A percentile compares a stretch with the other conserved stretches of the same genome.
phyloP scores from a whole-genome alignment of 331 rosid species.

The Ulmus americana region DNA sequence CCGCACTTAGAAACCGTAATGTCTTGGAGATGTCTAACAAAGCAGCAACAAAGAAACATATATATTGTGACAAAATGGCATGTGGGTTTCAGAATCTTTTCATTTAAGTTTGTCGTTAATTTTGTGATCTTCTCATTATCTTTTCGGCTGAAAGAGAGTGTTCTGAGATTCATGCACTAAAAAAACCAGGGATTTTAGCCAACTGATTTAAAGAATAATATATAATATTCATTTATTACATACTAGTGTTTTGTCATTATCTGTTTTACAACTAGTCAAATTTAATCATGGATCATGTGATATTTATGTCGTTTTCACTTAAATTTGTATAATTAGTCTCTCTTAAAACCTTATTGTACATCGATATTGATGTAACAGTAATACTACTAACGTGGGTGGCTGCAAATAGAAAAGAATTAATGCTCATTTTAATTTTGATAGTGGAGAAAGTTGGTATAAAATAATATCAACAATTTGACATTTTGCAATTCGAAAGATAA shows the following conservation, averaged over 20 bases:
- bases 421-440: neutral
- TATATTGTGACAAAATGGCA: neutral
- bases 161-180: neutral
- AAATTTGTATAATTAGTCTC: neutral
- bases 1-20: neutral
- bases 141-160: constrained; percentile 2
- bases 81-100: neutral
- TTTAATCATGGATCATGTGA: neutral
- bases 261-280: neutral
- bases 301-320: neutral
- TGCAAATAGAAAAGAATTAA: neutral
- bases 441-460: neutral
- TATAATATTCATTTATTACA: neutral
- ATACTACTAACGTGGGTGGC: neutral
- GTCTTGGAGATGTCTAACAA: constrained; percentile 11
- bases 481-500: too few species aligned
- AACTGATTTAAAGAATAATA: neutral
- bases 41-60: constrained; percentile 12
- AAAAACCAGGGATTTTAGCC: neutral
- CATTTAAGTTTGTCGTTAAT: neutral
- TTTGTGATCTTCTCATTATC: neutral
- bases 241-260: neutral
- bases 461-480: neutral
- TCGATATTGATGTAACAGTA: neutral
- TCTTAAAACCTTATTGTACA: too few species aligned